phyloP scores from a whole-genome alignment of 1,284 basidiomycete genomes.

The Heimioporus retisporus region DNA sequence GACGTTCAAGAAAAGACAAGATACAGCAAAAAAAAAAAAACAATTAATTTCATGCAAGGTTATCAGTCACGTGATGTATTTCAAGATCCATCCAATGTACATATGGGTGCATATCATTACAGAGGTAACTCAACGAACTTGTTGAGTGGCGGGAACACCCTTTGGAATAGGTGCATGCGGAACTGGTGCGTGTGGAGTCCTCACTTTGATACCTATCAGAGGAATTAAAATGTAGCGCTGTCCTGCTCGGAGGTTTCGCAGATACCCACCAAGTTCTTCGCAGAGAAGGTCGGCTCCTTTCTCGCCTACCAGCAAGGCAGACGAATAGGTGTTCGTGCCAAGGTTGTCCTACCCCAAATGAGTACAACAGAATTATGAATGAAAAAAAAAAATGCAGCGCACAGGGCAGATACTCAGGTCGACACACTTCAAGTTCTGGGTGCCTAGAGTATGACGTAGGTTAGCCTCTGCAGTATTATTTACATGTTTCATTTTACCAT shows the following conservation, averaged over 20 bases:
- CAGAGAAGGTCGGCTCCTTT: slow-evolving; percentile 71
- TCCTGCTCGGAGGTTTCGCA: not conserved
- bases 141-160: slow-evolving; percentile 65
- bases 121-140: slow-evolving; percentile 20
- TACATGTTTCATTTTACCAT: slow-evolving; percentile 43
- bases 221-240: slow-evolving; percentile 5
- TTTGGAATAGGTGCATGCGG: slow-evolving; percentile 74
- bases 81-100: no score
- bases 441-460: slow-evolving; percentile 28
- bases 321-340: slow-evolving; percentile 79
- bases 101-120: not conserved
- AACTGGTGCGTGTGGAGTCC: slow-evolving; percentile 71
- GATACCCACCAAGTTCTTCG: slow-evolving; percentile 70
- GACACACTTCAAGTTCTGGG: slow-evolving; percentile 70
- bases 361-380: not conserved
- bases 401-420: slow-evolving; percentile 79
- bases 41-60: no score
- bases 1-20: slow-evolving; percentile 5
- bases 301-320: slow-evolving; percentile 75
- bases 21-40: slow-evolving; percentile 5
- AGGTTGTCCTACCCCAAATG: slow-evolving; percentile 63
- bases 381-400: slow-evolving; percentile 31
- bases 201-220: slow-evolving; percentile 65
- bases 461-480: not conserved
- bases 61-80: no score